A percentile compares a stretch with the other conserved stretches of the same genome.
Conservation (phyloP, 2,329 filamentous ascomycete species). For the Trichophaea hybrida region DNA sequence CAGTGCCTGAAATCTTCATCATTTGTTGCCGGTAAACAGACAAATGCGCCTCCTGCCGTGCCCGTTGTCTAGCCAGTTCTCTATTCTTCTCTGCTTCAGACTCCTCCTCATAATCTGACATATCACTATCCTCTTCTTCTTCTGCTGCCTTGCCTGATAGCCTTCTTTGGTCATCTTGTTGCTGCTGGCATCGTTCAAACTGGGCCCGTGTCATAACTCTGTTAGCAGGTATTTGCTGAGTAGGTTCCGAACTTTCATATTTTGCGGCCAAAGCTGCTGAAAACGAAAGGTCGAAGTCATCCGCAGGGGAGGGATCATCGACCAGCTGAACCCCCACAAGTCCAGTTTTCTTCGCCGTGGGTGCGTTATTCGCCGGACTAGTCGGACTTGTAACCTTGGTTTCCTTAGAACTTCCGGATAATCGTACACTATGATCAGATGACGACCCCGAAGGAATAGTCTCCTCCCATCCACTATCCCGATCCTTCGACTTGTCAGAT, state of each 20-base stretch:
- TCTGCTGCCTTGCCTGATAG: slow-evolving; percentile 33
- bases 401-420: slow-evolving; percentile 18
- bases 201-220: slow-evolving; percentile 85
- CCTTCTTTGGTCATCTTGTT: slow-evolving; percentile 53
- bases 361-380: slow-evolving; percentile 21
- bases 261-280: slow-evolving; percentile 34
- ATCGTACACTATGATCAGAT: slow-evolving; percentile 20
- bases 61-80: slow-evolving; percentile 58
- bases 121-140: slow-evolving; percentile 47
- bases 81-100: slow-evolving; percentile 65
- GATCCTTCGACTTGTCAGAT: slow-evolving; percentile 20
- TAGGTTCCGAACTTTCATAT: slow-evolving; percentile 32
- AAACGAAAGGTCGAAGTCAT: slow-evolving; percentile 31
- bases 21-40: slow-evolving; percentile 83
- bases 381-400: slow-evolving; percentile 18
- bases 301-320: slow-evolving; percentile 17
- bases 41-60: slow-evolving; percentile 82
- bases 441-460: slow-evolving; percentile 19
- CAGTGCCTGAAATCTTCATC: slow-evolving; percentile 79
- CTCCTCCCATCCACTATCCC: slow-evolving; percentile 24
- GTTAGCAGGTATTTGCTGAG: slow-evolving; percentile 34
- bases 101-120: slow-evolving; percentile 57
- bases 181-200: slow-evolving; percentile 64
- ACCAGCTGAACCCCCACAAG: slow-evolving; percentile 20
- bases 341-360: slow-evolving; percentile 20